Evolutionary conservation across 257 asterid genomes (phyloP).

Genomic region (Rauvolfia tetraphylla): DNA sequence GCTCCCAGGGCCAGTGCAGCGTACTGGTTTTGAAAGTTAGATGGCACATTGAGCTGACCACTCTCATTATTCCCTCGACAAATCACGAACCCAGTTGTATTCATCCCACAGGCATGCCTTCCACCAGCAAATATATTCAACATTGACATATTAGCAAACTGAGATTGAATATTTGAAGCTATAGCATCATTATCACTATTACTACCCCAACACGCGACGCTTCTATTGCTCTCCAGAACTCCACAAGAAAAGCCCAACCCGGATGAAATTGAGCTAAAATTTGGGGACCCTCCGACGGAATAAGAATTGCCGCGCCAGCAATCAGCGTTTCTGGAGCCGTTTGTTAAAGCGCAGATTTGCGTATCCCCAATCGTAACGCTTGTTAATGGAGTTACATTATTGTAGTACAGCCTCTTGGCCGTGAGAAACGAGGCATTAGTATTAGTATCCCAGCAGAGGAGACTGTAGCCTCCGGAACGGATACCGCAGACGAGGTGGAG

Average conservation of each 20-base stretch:
- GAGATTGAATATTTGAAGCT: constrained; percentile 38
- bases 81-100: constrained; percentile 38
- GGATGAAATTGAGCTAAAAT: constrained; percentile 46
- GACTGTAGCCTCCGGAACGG: constrained; percentile 61
- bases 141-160: constrained; percentile 46
- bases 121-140: constrained; percentile 56
- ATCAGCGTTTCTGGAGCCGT: constrained; percentile 27
- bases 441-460: constrained; percentile 64
- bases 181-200: neutral
- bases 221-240: constrained; percentile 22
- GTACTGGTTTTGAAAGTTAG: constrained; percentile 35
- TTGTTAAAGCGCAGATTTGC: constrained; percentile 55
- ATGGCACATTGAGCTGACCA: constrained; percentile 56
- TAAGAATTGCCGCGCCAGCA: constrained; percentile 61
- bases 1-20: constrained; percentile 54
- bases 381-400: constrained; percentile 34
- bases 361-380: constrained; percentile 52
- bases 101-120: constrained; percentile 62
- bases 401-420: constrained; percentile 56
- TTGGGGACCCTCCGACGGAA: constrained; percentile 19
- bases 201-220: constrained; percentile 70
- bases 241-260: constrained; percentile 75
- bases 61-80: constrained; percentile 57
- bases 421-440: constrained; percentile 33
- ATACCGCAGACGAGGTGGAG: constrained; percentile 54